Evolutionary conservation across 768 basidiomycete genomes (phyloP).

Genomic region (Mycena kentingensis): DNA sequence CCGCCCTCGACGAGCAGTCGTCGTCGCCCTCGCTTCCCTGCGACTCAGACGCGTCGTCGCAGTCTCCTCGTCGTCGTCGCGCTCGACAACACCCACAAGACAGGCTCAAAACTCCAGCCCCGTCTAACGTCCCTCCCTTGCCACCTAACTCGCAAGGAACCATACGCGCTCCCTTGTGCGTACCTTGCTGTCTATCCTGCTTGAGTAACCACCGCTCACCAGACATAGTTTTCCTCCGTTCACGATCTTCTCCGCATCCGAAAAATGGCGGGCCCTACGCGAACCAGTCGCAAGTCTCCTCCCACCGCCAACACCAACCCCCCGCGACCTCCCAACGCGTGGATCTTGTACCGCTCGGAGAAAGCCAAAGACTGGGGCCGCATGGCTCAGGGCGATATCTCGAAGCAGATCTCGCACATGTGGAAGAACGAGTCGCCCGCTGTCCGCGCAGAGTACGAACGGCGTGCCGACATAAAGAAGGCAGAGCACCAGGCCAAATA

Average conservation of each 20-base stretch:
- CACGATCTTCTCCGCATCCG: neutral
- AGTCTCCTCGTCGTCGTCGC: too few species aligned
- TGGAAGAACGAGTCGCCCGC: slow-evolving; percentile 60
- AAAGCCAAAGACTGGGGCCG: slow-evolving; percentile 40
- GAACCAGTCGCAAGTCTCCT: too few species aligned
- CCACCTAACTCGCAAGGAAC: too few species aligned
- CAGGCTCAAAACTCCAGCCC: too few species aligned
- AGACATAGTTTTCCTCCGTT: neutral
- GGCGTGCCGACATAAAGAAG: slow-evolving; percentile 54
- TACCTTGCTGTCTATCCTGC: too few species aligned
- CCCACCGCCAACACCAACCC: slow-evolving; percentile 28
- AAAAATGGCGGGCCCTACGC: slow-evolving; percentile 16
- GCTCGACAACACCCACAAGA: too few species aligned
- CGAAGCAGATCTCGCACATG: slow-evolving; percentile 59
- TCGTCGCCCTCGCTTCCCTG: too few species aligned
- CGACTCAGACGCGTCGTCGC: too few species aligned
- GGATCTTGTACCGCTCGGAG: slow-evolving; percentile 78
- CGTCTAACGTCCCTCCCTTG: too few species aligned
- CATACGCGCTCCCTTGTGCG: too few species aligned
- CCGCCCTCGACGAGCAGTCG: too few species aligned
- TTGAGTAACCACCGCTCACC: too few species aligned
- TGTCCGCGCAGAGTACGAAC: slow-evolving; percentile 54
- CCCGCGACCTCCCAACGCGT: slow-evolving; percentile 78
- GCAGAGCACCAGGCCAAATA: slow-evolving; percentile 51
- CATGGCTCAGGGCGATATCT: slow-evolving; percentile 63